These are phyloP conservation scores for Linum usitatissimum DNA, from an alignment of 345 rosid species.

Conservation along the genomic window DNA sequence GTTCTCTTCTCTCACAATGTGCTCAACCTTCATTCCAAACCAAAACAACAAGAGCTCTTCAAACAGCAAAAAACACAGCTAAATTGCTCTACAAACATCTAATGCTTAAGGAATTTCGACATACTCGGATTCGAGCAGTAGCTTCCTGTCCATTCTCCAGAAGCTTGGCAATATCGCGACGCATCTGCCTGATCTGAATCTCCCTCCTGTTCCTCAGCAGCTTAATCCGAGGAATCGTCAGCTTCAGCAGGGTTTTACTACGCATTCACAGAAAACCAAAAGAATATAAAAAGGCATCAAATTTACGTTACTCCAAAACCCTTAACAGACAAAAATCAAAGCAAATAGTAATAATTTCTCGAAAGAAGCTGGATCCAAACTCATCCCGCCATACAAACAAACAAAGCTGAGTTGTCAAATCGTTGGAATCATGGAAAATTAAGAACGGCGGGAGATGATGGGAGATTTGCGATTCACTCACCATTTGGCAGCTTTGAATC, in stretches of 20 bases:
- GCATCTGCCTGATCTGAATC: conserved; percentile 87
- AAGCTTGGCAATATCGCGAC: conserved; percentile 83
- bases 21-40: conserved; percentile 58
- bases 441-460: background rate
- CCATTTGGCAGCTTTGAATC: conserved; percentile 91
- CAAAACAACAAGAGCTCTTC: too few species aligned
- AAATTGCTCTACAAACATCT: background rate
- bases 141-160: conserved; percentile 99
- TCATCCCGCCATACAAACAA: background rate
- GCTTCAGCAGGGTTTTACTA: conserved; percentile 87
- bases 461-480: conserved; percentile 10
- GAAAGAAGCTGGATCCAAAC: background rate
- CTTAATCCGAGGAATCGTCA: conserved; percentile 74
- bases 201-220: conserved; percentile 84
- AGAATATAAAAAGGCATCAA: background rate
- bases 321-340: background rate
- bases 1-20: conserved; percentile 89
- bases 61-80: too few species aligned
- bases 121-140: conserved; percentile 92
- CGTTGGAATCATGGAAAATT: background rate
- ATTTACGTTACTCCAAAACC: background rate
- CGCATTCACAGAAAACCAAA: conserved; percentile 1
- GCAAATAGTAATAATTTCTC: background rate
- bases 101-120: background rate
- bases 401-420: background rate